Conservation (phyloP, 2,329 filamentous ascomycete genomes). For the Huntiella moniliformis region DNA sequence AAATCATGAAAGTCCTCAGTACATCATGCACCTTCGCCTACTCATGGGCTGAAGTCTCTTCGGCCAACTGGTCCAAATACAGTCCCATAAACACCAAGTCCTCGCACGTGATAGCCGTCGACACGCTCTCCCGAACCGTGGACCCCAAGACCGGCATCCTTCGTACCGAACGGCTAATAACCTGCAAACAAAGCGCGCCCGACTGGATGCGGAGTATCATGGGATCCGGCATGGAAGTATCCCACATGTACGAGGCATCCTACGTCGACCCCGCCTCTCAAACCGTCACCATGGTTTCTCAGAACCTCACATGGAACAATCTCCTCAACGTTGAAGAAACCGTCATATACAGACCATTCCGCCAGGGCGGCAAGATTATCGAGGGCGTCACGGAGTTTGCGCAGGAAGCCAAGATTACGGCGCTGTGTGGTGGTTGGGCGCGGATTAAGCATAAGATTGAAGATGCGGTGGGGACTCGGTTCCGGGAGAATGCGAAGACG, state of each 20-base stretch:
- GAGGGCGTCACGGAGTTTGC: slow-evolving; percentile 55
- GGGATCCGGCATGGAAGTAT: slow-evolving; percentile 54
- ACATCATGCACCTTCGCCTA: slow-evolving; percentile 84
- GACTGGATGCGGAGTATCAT: slow-evolving; percentile 68
- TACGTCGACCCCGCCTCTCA: slow-evolving; percentile 73
- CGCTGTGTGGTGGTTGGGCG: slow-evolving; percentile 90
- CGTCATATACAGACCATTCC: slow-evolving; percentile 57
- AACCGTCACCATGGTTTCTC: slow-evolving; percentile 90
- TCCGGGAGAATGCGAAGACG: slow-evolving; percentile 77
- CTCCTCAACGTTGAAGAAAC: slow-evolving; percentile 85
- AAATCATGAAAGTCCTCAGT: slow-evolving; percentile 82
- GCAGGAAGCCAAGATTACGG: slow-evolving; percentile 83
- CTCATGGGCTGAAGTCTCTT: slow-evolving; percentile 95
- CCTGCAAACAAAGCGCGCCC: slow-evolving; percentile 44
- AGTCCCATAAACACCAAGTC: slow-evolving; percentile 97
- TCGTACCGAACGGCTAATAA: slow-evolving; percentile 43
- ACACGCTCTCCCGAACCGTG: slow-evolving; percentile 60
- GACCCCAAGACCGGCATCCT: slow-evolving; percentile 39
- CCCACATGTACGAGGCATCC: slow-evolving; percentile 83
- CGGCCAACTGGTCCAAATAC: slow-evolving; percentile 97
- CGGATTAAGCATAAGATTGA: slow-evolving; percentile 93
- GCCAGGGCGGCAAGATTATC: slow-evolving; percentile 16
- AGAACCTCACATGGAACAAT: slow-evolving; percentile 85
- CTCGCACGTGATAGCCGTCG: slow-evolving; percentile 89
- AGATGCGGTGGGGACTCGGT: slow-evolving; percentile 71